These are phyloP conservation scores for Coemansia sp. DNA, from an alignment of 371 early-diverging fungal genomes.

Conservation along the genomic window DNA sequence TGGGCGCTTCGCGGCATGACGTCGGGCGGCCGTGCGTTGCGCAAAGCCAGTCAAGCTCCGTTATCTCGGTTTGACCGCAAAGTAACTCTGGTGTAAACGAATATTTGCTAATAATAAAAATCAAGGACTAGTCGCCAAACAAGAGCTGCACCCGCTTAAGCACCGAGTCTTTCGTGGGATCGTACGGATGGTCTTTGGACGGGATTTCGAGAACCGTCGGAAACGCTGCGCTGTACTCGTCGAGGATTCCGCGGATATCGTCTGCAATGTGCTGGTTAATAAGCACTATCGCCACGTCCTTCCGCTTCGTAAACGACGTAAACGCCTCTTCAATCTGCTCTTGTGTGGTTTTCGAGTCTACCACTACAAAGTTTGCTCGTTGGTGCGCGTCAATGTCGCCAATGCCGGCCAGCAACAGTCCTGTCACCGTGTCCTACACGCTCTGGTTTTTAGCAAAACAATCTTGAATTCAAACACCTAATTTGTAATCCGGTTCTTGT, in stretches of 20 bases:
- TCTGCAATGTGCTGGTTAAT: constrained; percentile 97
- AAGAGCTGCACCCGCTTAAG: constrained; percentile 91
- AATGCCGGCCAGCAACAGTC: constrained; percentile 93
- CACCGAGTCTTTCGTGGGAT: constrained; percentile 90
- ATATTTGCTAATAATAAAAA: neutral
- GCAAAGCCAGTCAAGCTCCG: constrained; percentile 28
- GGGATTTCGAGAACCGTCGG: constrained; percentile 98
- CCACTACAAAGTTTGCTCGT: constrained; percentile 91
- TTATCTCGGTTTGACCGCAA: constrained; percentile 36
- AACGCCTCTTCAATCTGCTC: constrained; percentile 88
- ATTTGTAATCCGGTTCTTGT: no score
- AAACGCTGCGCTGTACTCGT: constrained; percentile 87
- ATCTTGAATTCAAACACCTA: no score
- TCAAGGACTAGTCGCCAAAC: constrained; percentile 70
- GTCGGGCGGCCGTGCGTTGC: constrained; percentile 33
- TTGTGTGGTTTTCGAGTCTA: constrained; percentile 91
- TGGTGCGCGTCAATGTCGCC: constrained; percentile 86
- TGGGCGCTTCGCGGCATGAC: constrained; percentile 40
- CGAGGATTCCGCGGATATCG: constrained; percentile 84
- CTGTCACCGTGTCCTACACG: constrained; percentile 92
- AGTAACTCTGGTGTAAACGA: constrained; percentile 10
- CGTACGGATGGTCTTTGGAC: constrained; percentile 97
- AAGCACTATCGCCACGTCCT: constrained; percentile 96
- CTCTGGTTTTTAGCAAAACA: no score
- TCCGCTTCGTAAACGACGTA: constrained; percentile 80